Percentiles rank a stretch among this genome's conserved stretches.
Conservation (phyloP, 192 early-diverging fungal species). For the Paraglomus occultum region DNA sequence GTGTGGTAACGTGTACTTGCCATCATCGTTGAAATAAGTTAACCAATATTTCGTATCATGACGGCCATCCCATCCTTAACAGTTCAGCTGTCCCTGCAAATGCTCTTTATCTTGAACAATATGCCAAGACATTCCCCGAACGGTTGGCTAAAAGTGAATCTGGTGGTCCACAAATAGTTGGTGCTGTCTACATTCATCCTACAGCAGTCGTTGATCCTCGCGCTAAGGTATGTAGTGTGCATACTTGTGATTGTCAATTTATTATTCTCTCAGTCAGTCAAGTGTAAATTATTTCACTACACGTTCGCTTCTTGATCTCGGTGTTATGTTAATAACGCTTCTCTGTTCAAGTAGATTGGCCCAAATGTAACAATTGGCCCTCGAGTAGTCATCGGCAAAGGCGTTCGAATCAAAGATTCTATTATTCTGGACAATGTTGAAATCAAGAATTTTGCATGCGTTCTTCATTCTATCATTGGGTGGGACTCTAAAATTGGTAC, state of each 20-base stretch:
- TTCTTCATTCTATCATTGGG: slow-evolving; percentile 87
- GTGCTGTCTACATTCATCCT: slow-evolving; percentile 93
- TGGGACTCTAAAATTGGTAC: slow-evolving; percentile 92
- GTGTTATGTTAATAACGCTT: background rate
- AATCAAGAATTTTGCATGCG: slow-evolving; percentile 84
- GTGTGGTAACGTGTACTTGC: background rate
- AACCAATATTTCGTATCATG: background rate
- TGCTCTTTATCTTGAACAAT: slow-evolving; percentile 86
- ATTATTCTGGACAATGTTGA: slow-evolving; percentile 92
- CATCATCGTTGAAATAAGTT: background rate
- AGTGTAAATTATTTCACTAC: background rate
- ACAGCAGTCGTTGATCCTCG: slow-evolving; percentile 90
- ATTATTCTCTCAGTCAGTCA: background rate
- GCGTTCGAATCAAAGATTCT: slow-evolving; percentile 90
- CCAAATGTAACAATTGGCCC: slow-evolving; percentile 96
- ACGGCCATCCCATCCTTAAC: slow-evolving; percentile 4
- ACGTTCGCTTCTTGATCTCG: no score
- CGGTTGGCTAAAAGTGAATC: slow-evolving; percentile 54
- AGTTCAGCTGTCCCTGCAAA: slow-evolving; percentile 94
- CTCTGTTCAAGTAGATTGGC: slow-evolving; percentile 59
- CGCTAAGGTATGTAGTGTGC: slow-evolving; percentile 56
- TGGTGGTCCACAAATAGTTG: slow-evolving; percentile 75
- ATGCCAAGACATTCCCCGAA: slow-evolving; percentile 59
- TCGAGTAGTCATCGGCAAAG: slow-evolving; percentile 82
- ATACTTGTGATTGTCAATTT: background rate